phyloP scores from a whole-genome alignment of 495 filamentous ascomycete species.

The Pyrenula massariospora region DNA sequence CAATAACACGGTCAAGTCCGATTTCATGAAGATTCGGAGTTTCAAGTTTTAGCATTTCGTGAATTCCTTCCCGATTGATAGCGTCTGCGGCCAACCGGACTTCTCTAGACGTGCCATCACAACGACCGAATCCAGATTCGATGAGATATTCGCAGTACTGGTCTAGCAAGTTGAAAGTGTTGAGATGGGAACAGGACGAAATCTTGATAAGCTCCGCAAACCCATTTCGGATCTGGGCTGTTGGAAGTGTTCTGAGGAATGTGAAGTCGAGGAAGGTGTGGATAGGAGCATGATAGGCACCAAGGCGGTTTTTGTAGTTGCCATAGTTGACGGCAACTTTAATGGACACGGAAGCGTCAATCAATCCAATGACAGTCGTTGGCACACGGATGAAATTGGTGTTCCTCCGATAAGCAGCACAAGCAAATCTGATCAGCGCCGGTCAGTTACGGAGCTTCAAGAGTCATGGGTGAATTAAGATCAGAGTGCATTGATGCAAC shows the following conservation, averaged over 20 bases:
- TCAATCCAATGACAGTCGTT: slow-evolving; percentile 54
- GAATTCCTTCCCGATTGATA: slow-evolving; percentile 47
- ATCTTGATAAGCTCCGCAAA: slow-evolving; percentile 61
- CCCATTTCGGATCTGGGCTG: slow-evolving; percentile 49
- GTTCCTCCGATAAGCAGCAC: slow-evolving; percentile 40
- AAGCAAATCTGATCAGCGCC: slow-evolving; percentile 38
- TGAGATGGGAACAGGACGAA: slow-evolving; percentile 46
- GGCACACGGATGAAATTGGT: slow-evolving; percentile 47
- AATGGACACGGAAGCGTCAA: slow-evolving; percentile 54
- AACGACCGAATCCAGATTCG: slow-evolving; percentile 41
- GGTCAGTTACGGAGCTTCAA: slow-evolving; percentile 3
- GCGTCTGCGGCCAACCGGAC: slow-evolving; percentile 42
- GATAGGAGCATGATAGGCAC: slow-evolving; percentile 54
- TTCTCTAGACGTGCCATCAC: slow-evolving; percentile 31
- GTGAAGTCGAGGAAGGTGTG: slow-evolving; percentile 57
- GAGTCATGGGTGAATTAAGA: slow-evolving; percentile 12
- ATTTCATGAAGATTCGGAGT: slow-evolving; percentile 54
- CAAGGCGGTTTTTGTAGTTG: slow-evolving; percentile 53
- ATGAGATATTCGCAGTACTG: slow-evolving; percentile 49
- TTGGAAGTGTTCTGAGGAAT: slow-evolving; percentile 47
- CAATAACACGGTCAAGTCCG: slow-evolving; percentile 50
- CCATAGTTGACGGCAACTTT: slow-evolving; percentile 57
- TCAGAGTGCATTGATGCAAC: slow-evolving; percentile 32
- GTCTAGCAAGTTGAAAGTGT: slow-evolving; percentile 48
- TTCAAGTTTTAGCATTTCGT: slow-evolving; percentile 53